Base-by-base conservation (phyloP, 164 flowering plant genomes). In the Aristolochia contorta region DNA sequence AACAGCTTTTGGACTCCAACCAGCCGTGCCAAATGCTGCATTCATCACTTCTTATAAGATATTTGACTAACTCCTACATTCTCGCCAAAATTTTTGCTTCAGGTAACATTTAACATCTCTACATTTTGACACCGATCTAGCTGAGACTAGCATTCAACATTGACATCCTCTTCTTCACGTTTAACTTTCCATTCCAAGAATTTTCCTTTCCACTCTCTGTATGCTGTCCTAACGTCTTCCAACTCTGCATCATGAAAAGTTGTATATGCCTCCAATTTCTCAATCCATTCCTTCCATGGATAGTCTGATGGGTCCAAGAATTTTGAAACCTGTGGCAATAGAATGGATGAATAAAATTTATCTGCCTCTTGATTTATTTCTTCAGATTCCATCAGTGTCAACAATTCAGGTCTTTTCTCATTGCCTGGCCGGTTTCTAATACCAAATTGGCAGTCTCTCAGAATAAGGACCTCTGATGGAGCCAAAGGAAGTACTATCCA, bases 211-310 rank as follows among this genome's bases (percentile, higher is more conserved):
- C 96, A 91, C 53, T 30, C n/a, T 52, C 62, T 74, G 86, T 84
- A 77, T 47, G 91, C 91, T 1, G 37, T 71, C 69, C 93, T 79
- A 21, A 88, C 96, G 68, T 83, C 82, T 24, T 83, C 79, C 70
- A 88, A 65, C 62, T 91, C 78, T 15, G 59, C 67, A 30, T 78
- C 83, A 9, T 88, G 87, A 68, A 91, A 82, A 56, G 84, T 54
- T 3, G 93, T 78, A 71, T 81, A 61, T 50, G 74, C 77, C 65
- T 86, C 94, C 75, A 91, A 74, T 9, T 14, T 77, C 57, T 81
- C 79, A 51, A 84, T 68, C 98, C 95, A 92, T 41, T 85, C 85
- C 19, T 74, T 80, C 96, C 98, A 92, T 20, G 91, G 96, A 32
- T 78, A 56, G 30, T 62, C 54, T 15, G 67, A 65, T 58, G 91